Evolutionary conservation across 1,284 basidiomycete species (phyloP), one percentile per base, ranked within the genome.

Genomic region (Mycosarcoma maydis): DNA sequence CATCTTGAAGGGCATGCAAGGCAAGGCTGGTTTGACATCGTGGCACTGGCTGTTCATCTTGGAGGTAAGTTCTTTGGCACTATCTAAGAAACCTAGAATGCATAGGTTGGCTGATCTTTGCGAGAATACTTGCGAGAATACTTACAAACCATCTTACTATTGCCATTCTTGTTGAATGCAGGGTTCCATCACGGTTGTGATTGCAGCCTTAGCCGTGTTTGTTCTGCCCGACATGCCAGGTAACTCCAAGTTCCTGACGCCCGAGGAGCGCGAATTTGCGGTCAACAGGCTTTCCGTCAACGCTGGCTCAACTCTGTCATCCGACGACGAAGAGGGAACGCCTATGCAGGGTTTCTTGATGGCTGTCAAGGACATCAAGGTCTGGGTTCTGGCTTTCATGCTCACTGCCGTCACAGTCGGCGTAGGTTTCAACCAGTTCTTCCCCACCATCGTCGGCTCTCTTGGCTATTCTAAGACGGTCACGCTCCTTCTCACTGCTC

Each of bases 281-380:
- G 69, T 75, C 26, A 56, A 66, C 40, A 48, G 75, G 16, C 36
- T 77, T 9, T 51, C 43, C 11, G 55, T 68, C 91, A 49, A 90
- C 77, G 78, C 87, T 88, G 65, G 88, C 85, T 11, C 90, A 86
- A 16, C 90, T 90, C 7, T 86, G 86, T 41, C 47, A n/a, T 38
- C 54, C 6, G 44, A 51, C n/a, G 60, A 67, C 9, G 52, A 67
- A 5, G 58, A 62, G 2, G 69, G 60, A 75, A 93, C 89, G 19
- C 90, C 68, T 3, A 47, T 49, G 37, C 62, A 70, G 34, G 75
- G 72, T 2, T 54, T 77, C 42, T 8, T 62, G 6, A 54, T 70
- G 49, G 65, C 71, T 3, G 37, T 70, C 14, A 64, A 53, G 50
- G 75, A 77, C 34, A 48, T 59, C 50, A 68, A 69, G 30, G 64